These are phyloP conservation scores for Oenanthe sinensis DNA, from an alignment of 129 eudicot genomes.

Conservation along the genomic window DNA sequence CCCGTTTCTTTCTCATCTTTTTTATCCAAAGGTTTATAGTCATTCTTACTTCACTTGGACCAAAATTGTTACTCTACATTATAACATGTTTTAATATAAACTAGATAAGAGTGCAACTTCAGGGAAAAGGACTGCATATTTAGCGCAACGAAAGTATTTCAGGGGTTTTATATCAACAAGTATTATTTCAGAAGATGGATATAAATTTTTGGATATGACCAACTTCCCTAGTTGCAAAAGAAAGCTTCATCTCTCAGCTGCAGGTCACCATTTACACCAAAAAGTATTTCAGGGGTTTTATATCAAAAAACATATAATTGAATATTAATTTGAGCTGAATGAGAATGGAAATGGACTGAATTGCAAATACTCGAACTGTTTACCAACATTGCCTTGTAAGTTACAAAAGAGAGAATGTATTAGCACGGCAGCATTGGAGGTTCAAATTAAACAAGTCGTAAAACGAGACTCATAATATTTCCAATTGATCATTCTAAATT, in stretches of 20 bases:
- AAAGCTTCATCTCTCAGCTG: not conserved
- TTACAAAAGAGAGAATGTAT: not conserved
- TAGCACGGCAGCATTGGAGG: not conserved
- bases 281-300: not conserved
- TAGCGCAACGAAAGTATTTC: too few relatives aligned
- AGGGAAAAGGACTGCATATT: not conserved
- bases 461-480: not conserved
- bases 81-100: not conserved
- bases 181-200: too few relatives aligned
- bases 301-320: not conserved
- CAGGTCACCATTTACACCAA: not conserved
- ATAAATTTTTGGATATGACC: not conserved
- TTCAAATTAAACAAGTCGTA: not conserved
- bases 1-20: not conserved
- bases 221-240: not conserved
- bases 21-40: not conserved
- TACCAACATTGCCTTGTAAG: not conserved
- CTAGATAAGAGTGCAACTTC: not conserved
- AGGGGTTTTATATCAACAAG: too few relatives aligned
- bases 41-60: not conserved
- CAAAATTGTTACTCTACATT: not conserved
- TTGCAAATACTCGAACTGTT: not conserved
- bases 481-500: not conserved
- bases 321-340: not conserved
- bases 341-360: not conserved